Conservation (phyloP, 495 filamentous ascomycete genomes). For the Opeltia flavorubescens region DNA sequence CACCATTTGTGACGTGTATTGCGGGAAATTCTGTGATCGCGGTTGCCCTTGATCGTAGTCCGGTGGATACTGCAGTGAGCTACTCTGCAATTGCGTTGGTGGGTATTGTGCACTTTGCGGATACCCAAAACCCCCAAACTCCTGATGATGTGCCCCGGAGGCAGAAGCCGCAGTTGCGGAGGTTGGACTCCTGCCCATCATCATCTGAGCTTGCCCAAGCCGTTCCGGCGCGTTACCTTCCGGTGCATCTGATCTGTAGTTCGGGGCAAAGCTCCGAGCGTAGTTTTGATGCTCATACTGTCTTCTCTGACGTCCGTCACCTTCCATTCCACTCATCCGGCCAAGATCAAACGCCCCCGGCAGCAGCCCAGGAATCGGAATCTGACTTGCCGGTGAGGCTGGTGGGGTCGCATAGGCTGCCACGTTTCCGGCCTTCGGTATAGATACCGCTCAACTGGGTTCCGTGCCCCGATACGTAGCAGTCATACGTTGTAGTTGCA, state of each 20-base stretch:
- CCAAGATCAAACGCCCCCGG: slow-evolving; percentile 26
- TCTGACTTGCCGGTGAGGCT: slow-evolving; percentile 43
- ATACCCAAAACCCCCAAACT: slow-evolving; percentile 31
- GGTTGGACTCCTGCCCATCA: slow-evolving; percentile 6
- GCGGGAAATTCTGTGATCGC: slow-evolving; percentile 28
- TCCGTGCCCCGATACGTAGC: background rate
- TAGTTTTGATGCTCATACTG: slow-evolving; percentile 48
- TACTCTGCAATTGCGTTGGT: slow-evolving; percentile 27
- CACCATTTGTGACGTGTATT: slow-evolving; percentile 55
- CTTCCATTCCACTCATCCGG: slow-evolving; percentile 52
- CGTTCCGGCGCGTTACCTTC: slow-evolving; percentile 5
- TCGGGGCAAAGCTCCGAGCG: slow-evolving; percentile 12
- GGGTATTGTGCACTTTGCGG: slow-evolving; percentile 23
- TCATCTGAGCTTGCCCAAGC: slow-evolving; percentile 8
- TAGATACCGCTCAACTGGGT: too few relatives aligned
- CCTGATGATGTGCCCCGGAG: slow-evolving; percentile 5
- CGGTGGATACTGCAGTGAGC: slow-evolving; percentile 32
- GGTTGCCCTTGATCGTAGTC: slow-evolving; percentile 24
- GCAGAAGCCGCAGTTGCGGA: slow-evolving; percentile 2
- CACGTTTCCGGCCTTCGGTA: slow-evolving; percentile 35
- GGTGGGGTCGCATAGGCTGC: slow-evolving; percentile 43
- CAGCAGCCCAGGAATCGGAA: slow-evolving; percentile 27
- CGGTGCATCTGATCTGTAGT: slow-evolving; percentile 3
- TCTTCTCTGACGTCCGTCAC: slow-evolving; percentile 50
- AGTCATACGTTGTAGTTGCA: background rate